phyloP scores from a whole-genome alignment of 352 stramenopile species.

The Phytophthora sojae region DNA sequence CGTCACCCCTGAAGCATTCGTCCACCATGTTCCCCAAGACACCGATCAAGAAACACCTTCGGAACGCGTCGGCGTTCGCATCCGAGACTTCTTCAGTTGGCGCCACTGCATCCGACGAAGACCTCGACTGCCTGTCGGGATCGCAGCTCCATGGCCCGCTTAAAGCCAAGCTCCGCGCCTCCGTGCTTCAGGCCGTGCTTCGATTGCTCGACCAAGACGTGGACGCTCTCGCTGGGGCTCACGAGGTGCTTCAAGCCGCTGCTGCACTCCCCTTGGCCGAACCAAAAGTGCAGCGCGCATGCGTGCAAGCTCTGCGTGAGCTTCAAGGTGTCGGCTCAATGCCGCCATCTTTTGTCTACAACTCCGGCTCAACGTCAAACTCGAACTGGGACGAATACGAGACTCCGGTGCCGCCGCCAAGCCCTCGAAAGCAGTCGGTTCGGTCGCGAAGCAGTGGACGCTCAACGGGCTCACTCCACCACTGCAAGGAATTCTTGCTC shows the following conservation, averaged over 20 bases:
- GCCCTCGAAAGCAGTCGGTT: slow-evolving; percentile 13
- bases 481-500: slow-evolving; percentile 76
- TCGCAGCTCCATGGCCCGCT: slow-evolving; percentile 21
- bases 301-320: slow-evolving; percentile 48
- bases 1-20: slow-evolving; percentile 18
- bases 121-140: not conserved
- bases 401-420: slow-evolving; percentile 9
- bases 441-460: slow-evolving; percentile 35
- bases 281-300: slow-evolving; percentile 45
- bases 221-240: slow-evolving; percentile 50
- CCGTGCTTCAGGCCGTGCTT: slow-evolving; percentile 66
- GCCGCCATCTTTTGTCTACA: slow-evolving; percentile 23
- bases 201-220: slow-evolving; percentile 62
- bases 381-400: slow-evolving; percentile 18
- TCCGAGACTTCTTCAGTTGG: not conserved
- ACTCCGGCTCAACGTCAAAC: slow-evolving; percentile 9
- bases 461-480: slow-evolving; percentile 39
- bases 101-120: slow-evolving; percentile 1
- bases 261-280: slow-evolving; percentile 52
- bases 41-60: slow-evolving; percentile 68
- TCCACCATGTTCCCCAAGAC: slow-evolving; percentile 35
- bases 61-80: slow-evolving; percentile 28
- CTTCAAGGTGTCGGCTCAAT: slow-evolving; percentile 27
- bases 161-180: slow-evolving; percentile 44
- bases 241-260: slow-evolving; percentile 59